Base-by-base conservation (phyloP, 768 basidiomycete species). In the Crassisporium funariophilum region DNA sequence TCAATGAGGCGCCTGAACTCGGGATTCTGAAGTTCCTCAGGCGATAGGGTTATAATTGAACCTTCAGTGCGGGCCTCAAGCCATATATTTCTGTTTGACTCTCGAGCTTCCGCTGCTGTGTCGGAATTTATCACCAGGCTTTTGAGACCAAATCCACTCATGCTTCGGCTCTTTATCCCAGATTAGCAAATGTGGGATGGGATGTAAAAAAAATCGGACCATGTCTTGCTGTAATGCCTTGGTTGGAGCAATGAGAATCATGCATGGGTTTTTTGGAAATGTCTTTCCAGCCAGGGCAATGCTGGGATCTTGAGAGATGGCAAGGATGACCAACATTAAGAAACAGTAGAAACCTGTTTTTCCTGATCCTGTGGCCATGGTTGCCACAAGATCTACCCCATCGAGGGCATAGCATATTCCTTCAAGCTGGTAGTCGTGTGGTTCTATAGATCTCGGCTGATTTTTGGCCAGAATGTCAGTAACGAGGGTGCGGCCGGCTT, bases 221-320 rank as follows among this genome's bases (percentile, higher is more conserved):
- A 61, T 59, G 34, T 63, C 56, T 22, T 57, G 29, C 33, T 59
- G 52, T 11, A 61, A 41, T 2, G 57, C 55, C 36, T 57, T 62
- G 3, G 59, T 64, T 12, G 60, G 62, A 24, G 49, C 51, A 16
- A 62, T 37, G 21, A 62, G 33, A 5, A 60, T 19, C 55, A 62
- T 56, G 1, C 38, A 53, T 1, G 55, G 44, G 38, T 57, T 47
- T 7, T 23, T 5, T 13, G 55, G 56, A 22, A 58, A 54, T 43
- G 27, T 29, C 27, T 7, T 29, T 29, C 27, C 27, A 29, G 7
- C 27, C 7, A 29, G 27, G 7, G 27, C 27, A 7, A 29, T 7
- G 8, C 13, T 13, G 7, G 27, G 37, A 39, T 39, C 19, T 16
- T 11, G 38, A 16, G 38, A 39, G 38, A 39, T 39, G 27, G 27